These are phyloP conservation scores for Termitomyces sp. DNA, from an alignment of 768 basidiomycete genomes.

Conservation along the genomic window DNA sequence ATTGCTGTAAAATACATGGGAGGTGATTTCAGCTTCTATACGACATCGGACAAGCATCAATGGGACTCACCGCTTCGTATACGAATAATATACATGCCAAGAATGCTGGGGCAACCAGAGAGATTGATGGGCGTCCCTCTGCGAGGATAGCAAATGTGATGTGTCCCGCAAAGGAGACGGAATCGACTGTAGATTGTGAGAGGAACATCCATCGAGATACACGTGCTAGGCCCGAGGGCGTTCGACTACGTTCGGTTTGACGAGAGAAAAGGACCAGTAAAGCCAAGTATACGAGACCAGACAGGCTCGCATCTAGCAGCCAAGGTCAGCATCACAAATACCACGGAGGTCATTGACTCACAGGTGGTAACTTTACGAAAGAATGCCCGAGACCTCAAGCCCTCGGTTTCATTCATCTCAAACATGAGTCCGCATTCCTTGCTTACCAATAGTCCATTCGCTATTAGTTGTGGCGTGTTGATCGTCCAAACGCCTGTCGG, in stretches of 20 bases:
- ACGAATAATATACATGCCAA: slow-evolving; percentile 74
- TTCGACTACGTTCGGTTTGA: slow-evolving; percentile 71
- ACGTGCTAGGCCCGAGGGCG: slow-evolving; percentile 71
- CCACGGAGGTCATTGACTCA: slow-evolving; percentile 18
- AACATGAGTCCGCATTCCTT: slow-evolving; percentile 75
- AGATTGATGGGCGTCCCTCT: slow-evolving; percentile 75
- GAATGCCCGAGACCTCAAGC: slow-evolving; percentile 65
- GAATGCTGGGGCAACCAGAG: slow-evolving; percentile 81
- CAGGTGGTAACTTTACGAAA: slow-evolving; percentile 72
- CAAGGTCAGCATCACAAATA: background rate
- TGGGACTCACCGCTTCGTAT: slow-evolving; percentile 64
- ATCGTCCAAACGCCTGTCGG: slow-evolving; percentile 70
- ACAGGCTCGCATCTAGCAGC: slow-evolving; percentile 62
- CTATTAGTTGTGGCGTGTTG: slow-evolving; percentile 44
- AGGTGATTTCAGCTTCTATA: background rate
- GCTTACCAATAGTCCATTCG: slow-evolving; percentile 69
- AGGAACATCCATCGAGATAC: slow-evolving; percentile 84
- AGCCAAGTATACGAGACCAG: slow-evolving; percentile 59
- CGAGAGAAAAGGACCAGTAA: slow-evolving; percentile 65
- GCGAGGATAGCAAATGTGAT: slow-evolving; percentile 84
- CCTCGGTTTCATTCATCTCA: slow-evolving; percentile 58
- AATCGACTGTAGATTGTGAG: slow-evolving; percentile 72
- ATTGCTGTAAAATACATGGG: slow-evolving; percentile 52
- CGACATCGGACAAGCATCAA: background rate
- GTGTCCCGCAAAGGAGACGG: slow-evolving; percentile 82